Evolutionary conservation across 495 filamentous ascomycete genomes (phyloP), one percentile per base, ranked within the genome.

Genomic region (Rostrohypoxylon terebratum): DNA sequence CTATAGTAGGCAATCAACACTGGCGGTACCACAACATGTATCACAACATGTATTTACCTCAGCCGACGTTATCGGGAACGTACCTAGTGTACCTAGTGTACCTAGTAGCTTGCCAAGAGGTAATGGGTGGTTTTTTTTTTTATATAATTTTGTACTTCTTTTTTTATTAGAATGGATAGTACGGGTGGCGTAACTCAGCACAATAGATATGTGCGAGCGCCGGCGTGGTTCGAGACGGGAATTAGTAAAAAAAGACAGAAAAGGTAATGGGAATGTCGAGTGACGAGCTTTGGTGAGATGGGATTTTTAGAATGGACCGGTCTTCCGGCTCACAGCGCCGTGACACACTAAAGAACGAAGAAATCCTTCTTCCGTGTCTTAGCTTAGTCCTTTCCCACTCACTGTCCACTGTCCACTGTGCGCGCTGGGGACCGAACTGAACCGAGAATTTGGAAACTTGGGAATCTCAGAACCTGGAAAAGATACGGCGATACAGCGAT

Each of bases 271-370:
- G 63, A 65, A 59, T 44, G 69, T 44, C 20, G 44, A 74, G 50
- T 44, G 69, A 53, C n/a, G 44, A 74, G 42, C 34, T 45, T 68
- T 62, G 54, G 50, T 68, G 68, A 59, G 70, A 61, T 68, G 68
- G 65, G 70, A 71, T 71, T 63, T 44, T 25, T 11, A 67, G 20
- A 73, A 67, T 68, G 63, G 70, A 59, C 73, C 76, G 71, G 68
- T 76, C 64, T 75, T 77, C 72, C 69, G 65, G 69, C 63, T 67
- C 68, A 63, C 63, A 71, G 8, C 5, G 60, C 63, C 63, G 74
- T 65, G 61, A 64, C 63, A 63, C 50, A 14, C 66, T 55, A 44
- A 62, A 63, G 50, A 63, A 25, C 36, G 40, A 64, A 72, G 38
- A 58, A 58, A 62, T 67, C 59, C 54, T 64, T 45, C 62, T 54